Percentiles rank a stretch among this genome's conserved stretches.
phyloP scores from a whole-genome alignment of 2,329 filamentous ascomycete genomes.

The Colletotrichum nymphaeae region DNA sequence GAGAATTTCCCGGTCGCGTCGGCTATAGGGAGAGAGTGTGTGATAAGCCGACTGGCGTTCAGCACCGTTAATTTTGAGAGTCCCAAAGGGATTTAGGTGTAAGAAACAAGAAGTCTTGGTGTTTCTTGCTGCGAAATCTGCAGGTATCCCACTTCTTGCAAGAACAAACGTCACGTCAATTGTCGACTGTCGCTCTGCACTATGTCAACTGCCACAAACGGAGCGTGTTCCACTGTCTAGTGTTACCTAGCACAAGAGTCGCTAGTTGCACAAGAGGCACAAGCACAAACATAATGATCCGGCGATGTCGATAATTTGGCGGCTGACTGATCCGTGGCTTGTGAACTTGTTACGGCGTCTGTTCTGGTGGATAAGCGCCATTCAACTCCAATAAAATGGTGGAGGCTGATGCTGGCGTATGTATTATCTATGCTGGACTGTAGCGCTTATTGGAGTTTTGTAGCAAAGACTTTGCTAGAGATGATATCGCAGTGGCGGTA shows the following conservation, averaged over 20 bases:
- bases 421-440: background rate
- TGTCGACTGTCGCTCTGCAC: background rate
- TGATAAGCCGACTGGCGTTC: constrained; percentile 8
- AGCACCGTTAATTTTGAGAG: background rate
- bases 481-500: background rate
- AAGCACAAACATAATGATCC: background rate
- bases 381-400: background rate
- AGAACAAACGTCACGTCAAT: background rate
- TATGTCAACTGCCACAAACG: background rate
- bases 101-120: background rate
- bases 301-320: background rate
- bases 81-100: no score
- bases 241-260: background rate
- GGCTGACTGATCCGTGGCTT: constrained; percentile 1
- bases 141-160: background rate
- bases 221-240: background rate
- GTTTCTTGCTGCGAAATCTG: background rate
- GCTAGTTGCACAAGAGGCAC: background rate
- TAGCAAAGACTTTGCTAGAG: background rate
- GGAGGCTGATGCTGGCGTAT: background rate
- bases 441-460: background rate
- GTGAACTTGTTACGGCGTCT: background rate
- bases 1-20: constrained; percentile 27
- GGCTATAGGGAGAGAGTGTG: background rate
- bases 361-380: background rate